A percentile compares a stretch with the other conserved stretches of the same genome.
Conservation (phyloP, 192 early-diverging fungal genomes). For the Thoreauomyces humboldtii region DNA sequence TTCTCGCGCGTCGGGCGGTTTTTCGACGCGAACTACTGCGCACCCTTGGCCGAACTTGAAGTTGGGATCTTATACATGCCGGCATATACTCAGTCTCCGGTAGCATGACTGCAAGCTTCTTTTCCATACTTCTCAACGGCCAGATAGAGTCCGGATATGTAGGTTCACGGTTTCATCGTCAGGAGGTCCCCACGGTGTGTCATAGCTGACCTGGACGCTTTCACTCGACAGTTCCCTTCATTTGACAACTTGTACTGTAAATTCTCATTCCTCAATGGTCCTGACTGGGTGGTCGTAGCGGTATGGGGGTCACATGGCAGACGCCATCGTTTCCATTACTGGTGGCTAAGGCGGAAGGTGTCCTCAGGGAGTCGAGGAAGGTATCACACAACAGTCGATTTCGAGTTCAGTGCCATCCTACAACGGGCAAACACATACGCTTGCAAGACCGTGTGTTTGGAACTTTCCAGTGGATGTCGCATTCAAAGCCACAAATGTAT, state of each 20-base stretch:
- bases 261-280: constrained; percentile 56
- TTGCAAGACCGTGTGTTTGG: constrained; percentile 52
- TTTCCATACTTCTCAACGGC: constrained; percentile 48
- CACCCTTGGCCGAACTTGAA: too few relatives aligned
- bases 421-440: constrained; percentile 9
- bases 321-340: too few relatives aligned
- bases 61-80: too few relatives aligned
- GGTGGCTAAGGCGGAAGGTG: too few relatives aligned
- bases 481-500: constrained; percentile 61
- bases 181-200: neutral
- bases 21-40: too few relatives aligned
- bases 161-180: constrained; percentile 4
- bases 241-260: constrained; percentile 62
- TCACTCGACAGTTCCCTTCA: constrained; percentile 41
- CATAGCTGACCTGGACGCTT: neutral
- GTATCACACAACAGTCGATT: constrained; percentile 52
- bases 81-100: too few relatives aligned
- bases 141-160: constrained; percentile 61
- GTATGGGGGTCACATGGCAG: constrained; percentile 24
- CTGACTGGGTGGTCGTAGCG: constrained; percentile 50
- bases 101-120: constrained; percentile 35
- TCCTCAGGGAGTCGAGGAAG: constrained; percentile 59
- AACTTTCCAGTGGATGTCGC: constrained; percentile 59
- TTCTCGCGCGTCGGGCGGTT: too few relatives aligned
- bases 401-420: constrained; percentile 18